Evolutionary conservation across 2,329 filamentous ascomycete species (phyloP).

Genomic region (Blastomyces parvus): DNA sequence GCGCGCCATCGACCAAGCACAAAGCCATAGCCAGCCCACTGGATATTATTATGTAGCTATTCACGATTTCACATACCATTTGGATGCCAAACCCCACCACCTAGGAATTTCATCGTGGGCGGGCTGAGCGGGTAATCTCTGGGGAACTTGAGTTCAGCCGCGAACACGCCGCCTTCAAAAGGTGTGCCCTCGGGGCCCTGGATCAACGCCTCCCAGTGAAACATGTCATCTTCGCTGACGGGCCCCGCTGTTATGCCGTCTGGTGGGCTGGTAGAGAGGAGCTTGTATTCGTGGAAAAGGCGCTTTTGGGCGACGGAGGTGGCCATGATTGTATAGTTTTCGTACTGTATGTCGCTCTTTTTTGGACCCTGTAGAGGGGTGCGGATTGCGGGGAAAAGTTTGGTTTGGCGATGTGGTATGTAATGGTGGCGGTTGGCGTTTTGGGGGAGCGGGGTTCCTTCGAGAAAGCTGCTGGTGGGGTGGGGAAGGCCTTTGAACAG

Average conservation of each 20-base stretch:
- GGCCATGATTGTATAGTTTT: slow-evolving; percentile 27
- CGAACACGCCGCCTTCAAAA: slow-evolving; percentile 92
- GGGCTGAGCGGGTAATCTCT: slow-evolving; percentile 95
- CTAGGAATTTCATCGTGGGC: slow-evolving; percentile 90
- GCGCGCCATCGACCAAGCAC: not conserved
- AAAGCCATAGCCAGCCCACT: not conserved
- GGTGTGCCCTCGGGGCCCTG: slow-evolving; percentile 92
- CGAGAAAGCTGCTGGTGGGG: not conserved
- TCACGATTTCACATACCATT: slow-evolving; percentile 55
- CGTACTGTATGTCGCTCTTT: not conserved
- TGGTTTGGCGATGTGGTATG: slow-evolving; percentile 1
- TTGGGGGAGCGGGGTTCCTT: not conserved
- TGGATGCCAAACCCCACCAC: slow-evolving; percentile 82
- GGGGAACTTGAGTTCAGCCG: slow-evolving; percentile 87
- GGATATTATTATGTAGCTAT: not conserved
- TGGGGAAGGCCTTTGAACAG: not conserved
- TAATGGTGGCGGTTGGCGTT: slow-evolving; percentile 9
- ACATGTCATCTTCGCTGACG: slow-evolving; percentile 85
- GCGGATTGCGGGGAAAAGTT: not conserved
- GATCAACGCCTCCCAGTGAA: slow-evolving; percentile 93
- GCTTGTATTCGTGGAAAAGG: slow-evolving; percentile 92
- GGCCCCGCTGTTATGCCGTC: slow-evolving; percentile 95
- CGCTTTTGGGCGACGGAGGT: slow-evolving; percentile 56
- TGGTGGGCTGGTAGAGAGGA: slow-evolving; percentile 87
- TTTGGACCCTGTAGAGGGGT: not conserved